Evolutionary conservation across 306 rosid species (phyloP).

Genomic region (Oxytropis ochrocephala): DNA sequence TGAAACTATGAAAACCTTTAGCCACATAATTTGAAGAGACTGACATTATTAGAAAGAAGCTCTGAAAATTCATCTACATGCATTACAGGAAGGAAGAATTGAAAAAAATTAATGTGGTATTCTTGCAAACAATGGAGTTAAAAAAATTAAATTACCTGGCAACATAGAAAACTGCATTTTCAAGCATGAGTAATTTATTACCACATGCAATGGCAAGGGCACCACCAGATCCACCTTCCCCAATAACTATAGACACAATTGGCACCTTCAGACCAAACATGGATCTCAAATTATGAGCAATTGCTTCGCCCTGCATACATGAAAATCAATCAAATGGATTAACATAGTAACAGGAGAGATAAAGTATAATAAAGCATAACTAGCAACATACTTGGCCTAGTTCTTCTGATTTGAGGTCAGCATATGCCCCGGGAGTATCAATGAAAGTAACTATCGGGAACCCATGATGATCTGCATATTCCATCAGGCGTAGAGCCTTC

Average conservation of each 20-base stretch:
- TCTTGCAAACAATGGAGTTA: conserved; percentile 1
- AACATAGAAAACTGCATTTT: conserved; percentile 94
- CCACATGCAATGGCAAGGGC: conserved; percentile 99
- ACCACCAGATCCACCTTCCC: conserved; percentile 99
- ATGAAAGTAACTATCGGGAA: conserved; percentile 86
- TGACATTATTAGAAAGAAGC: conserved; percentile 8
- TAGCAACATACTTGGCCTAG: conserved; percentile 66
- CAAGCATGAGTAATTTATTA: conserved; percentile 92
- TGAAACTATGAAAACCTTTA: background rate
- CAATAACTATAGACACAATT: conserved; percentile 76
- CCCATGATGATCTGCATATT: conserved; percentile 87
- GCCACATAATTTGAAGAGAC: background rate
- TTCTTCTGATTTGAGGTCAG: conserved; percentile 91
- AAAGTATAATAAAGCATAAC: conserved; percentile 3
- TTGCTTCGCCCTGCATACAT: conserved; percentile 90
- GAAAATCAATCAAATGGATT: conserved; percentile 22
- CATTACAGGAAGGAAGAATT: background rate
- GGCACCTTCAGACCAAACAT: conserved; percentile 98
- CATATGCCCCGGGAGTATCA: conserved; percentile 96
- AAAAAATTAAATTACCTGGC: conserved; percentile 66
- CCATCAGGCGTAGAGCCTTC: conserved; percentile 89
- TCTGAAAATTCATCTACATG: conserved; percentile 17
- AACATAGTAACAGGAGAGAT: conserved; percentile 14
- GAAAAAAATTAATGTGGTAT: background rate
- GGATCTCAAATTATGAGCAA: conserved; percentile 83